Evolutionary conservation across 1,284 basidiomycete species (phyloP).

Genomic region (Neolentinus lepideus): DNA sequence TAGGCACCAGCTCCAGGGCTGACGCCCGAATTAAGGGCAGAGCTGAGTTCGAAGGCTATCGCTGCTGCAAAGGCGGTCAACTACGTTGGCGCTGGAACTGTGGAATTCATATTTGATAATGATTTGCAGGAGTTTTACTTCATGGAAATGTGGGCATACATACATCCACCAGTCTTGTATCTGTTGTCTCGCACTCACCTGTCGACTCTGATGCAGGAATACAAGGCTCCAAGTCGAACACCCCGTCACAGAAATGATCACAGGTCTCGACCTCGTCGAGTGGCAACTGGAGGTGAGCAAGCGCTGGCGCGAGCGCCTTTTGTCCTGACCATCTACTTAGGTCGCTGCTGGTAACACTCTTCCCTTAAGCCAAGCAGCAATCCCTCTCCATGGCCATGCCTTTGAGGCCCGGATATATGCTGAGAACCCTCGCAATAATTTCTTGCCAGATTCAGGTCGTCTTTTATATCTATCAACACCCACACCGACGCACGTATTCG

Average conservation of each 20-base stretch:
- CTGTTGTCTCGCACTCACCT: conserved; percentile 1
- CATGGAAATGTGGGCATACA: conserved; percentile 77
- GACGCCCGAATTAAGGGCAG: conserved; percentile 64
- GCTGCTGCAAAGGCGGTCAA: conserved; percentile 88
- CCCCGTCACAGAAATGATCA: conserved; percentile 94
- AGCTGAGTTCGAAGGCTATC: conserved; percentile 83
- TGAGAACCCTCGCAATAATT: conserved; percentile 89
- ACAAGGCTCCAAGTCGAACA: conserved; percentile 92
- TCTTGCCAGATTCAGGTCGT: conserved; percentile 86
- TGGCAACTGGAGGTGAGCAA: conserved; percentile 84
- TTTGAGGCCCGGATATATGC: conserved; percentile 98
- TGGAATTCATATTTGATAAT: conserved; percentile 93
- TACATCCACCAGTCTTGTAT: neutral
- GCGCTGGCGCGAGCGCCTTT: too few relatives aligned
- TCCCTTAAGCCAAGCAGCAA: conserved; percentile 68
- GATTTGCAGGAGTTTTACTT: conserved; percentile 82
- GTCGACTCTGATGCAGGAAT: conserved; percentile 49
- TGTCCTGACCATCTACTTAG: conserved; percentile 22
- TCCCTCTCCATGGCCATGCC: conserved; percentile 85
- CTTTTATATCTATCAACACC: conserved; percentile 79
- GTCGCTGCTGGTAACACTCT: conserved; percentile 86
- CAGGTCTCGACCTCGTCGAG: conserved; percentile 86
- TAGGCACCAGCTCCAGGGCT: conserved; percentile 89
- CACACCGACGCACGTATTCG: conserved; percentile 56
- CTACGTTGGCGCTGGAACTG: conserved; percentile 88